Base-by-base conservation (phyloP, 2,329 filamentous ascomycete genomes). In the Camptophora hylomeconis region DNA sequence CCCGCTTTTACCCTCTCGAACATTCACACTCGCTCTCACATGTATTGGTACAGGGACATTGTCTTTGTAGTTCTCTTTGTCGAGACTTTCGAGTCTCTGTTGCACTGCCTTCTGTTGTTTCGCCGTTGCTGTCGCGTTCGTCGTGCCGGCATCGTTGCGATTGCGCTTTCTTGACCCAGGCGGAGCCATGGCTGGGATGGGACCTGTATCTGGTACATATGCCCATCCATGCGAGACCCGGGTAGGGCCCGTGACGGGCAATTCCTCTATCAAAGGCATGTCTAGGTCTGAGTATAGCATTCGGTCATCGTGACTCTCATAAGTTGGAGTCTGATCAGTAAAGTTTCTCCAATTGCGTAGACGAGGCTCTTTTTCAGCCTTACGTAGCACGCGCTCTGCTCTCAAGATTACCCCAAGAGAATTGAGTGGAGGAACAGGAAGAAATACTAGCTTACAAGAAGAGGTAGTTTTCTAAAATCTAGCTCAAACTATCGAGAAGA, bases 201-300 rank as follows among this genome's bases (percentile, higher is more conserved):
- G 65, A 53, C 67, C 50, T 10, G 69, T 75, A 49, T 93, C 82
- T 17, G 84, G 75, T 2, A 94, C 81, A 51, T 93, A 93, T 8
- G 83, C 83, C 79, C 84, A 95, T 47, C 87, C 87, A 1, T 87
- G 84, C 1, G 82, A 80, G 24, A 69, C 63, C 24, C 72, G 70
- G 10, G 73, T 74, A 37, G 72, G 73, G 16, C 73, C 62, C 47
- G 72, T 74, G 19, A 41, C 24, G 2, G 82, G 80, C 33, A 94
- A 63, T 44, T 92, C 78, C 55, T 92, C 75, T 45, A 95, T 82
- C 45, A 80, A 78, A 42, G 70, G 70, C 66, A 75, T 75, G 23
- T 19, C 9, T 9, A 16, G 20, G 14, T 16, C 6, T 8, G 6
- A 12, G 22, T 24, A 24, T 11, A 24, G 12, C 15, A 24, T 11